Evolutionary conservation across 495 filamentous ascomycete genomes (phyloP).

Genomic region (Penicillium desertorum): DNA sequence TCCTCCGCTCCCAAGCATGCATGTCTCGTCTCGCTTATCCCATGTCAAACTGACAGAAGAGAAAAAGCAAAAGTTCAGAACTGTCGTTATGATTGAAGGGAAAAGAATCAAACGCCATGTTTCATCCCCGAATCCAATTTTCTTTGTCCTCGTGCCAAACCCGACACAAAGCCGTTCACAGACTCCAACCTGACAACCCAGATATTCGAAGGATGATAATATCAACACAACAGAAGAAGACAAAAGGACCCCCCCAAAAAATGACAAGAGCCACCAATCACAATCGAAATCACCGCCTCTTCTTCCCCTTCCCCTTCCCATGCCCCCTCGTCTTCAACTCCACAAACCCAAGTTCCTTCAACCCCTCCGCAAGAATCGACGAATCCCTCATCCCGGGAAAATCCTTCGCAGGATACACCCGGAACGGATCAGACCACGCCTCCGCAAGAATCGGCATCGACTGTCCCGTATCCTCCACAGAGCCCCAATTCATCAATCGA

Average conservation of each 20-base stretch:
- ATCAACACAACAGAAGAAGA: conserved; percentile 4
- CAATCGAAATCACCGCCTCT: conserved; percentile 18
- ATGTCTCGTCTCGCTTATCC: not conserved
- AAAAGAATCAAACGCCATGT: conserved; percentile 1
- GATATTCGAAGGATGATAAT: conserved; percentile 1
- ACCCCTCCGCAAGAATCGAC: conserved; percentile 37
- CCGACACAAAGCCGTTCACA: not conserved
- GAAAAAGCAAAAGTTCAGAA: not conserved
- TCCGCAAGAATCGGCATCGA: conserved; percentile 62
- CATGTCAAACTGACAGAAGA: not conserved
- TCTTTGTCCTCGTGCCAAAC: not conserved
- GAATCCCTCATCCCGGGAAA: conserved; percentile 85
- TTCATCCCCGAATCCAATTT: not conserved
- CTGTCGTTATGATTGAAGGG: not conserved
- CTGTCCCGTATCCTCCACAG: conserved; percentile 52
- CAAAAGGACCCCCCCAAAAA: not conserved
- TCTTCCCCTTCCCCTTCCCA: conserved; percentile 44
- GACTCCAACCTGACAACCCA: not conserved
- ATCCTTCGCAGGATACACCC: conserved; percentile 93
- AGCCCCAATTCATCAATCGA: conserved; percentile 70
- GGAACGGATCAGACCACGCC: conserved; percentile 75
- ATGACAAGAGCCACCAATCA: not conserved
- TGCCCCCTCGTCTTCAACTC: conserved; percentile 49
- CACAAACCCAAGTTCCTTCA: conserved; percentile 48
- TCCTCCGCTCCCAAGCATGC: not conserved